phyloP scores from a whole-genome alignment of 176 grass and related monocot genomes.

The Raddia distichophylla region DNA sequence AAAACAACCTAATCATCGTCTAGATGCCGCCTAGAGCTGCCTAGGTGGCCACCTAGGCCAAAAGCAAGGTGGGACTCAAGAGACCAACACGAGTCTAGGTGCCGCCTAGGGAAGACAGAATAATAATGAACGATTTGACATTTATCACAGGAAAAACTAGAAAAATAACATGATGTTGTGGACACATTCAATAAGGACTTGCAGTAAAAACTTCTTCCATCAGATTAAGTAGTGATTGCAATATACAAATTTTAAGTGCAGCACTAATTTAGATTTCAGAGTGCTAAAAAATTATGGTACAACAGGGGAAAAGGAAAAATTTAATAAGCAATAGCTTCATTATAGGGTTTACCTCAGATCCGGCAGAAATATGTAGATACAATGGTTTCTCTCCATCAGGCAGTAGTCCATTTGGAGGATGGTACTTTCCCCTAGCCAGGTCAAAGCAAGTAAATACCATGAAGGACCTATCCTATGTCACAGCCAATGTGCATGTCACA shows the following conservation, averaged over 20 bases:
- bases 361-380: conserved; percentile 92
- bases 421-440: conserved; percentile 66
- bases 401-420: conserved; percentile 62
- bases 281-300: neutral
- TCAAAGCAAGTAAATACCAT: conserved; percentile 35
- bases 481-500: neutral
- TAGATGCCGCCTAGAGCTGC: no score
- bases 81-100: no score
- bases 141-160: neutral
- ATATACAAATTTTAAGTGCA: neutral
- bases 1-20: no score
- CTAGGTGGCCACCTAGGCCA: no score
- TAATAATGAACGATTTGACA: neutral
- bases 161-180: neutral
- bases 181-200: neutral
- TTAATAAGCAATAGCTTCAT: neutral
- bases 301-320: conserved; percentile 4
- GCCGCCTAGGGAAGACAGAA: neutral
- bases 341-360: conserved; percentile 70
- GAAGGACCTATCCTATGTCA: neutral
- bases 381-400: conserved; percentile 79
- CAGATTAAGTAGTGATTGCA: conserved; percentile 7
- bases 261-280: neutral
- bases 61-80: no score
- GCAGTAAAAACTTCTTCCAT: conserved; percentile 1